phyloP scores from a whole-genome alignment of 768 basidiomycete species.

The Trametes gibbosa region DNA sequence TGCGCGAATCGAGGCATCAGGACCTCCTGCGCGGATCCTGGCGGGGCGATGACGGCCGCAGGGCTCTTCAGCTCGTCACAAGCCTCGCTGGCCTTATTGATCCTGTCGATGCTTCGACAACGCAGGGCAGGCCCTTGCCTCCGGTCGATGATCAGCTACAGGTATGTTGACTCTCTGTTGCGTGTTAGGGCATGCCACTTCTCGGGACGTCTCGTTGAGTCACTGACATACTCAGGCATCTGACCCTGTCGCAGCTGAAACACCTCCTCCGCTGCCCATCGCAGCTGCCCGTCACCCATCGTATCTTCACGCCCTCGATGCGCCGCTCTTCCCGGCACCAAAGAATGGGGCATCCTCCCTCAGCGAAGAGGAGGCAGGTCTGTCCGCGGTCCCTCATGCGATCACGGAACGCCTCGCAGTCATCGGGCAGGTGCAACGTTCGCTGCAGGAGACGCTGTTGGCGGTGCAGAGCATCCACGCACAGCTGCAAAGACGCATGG shows the following conservation, averaged over 20 bases:
- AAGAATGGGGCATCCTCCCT: background rate
- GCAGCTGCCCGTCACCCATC: slow-evolving; percentile 48
- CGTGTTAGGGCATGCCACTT: background rate
- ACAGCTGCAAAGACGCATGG: background rate
- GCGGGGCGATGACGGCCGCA: slow-evolving; percentile 10
- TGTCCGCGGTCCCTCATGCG: background rate
- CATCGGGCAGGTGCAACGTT: slow-evolving; percentile 1
- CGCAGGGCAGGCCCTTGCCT: background rate
- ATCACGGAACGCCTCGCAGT: slow-evolving; percentile 15
- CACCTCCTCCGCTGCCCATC: slow-evolving; percentile 31
- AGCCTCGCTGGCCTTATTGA: slow-evolving; percentile 21
- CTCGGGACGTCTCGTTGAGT: background rate
- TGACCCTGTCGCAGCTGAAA: background rate
- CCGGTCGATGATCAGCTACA: background rate
- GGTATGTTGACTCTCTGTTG: background rate
- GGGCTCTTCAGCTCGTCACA: slow-evolving; percentile 18
- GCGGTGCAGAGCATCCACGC: slow-evolving; percentile 5
- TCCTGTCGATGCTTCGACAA: background rate
- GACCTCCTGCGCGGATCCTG: slow-evolving; percentile 20
- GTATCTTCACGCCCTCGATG: slow-evolving; percentile 11
- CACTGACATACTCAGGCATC: background rate
- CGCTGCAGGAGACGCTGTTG: slow-evolving; percentile 8
- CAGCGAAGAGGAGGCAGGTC: background rate
- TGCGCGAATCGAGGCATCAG: slow-evolving; percentile 15
- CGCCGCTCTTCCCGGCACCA: slow-evolving; percentile 13